Base-by-base conservation (phyloP, 768 basidiomycete species). In the Collybiopsis confluens region DNA sequence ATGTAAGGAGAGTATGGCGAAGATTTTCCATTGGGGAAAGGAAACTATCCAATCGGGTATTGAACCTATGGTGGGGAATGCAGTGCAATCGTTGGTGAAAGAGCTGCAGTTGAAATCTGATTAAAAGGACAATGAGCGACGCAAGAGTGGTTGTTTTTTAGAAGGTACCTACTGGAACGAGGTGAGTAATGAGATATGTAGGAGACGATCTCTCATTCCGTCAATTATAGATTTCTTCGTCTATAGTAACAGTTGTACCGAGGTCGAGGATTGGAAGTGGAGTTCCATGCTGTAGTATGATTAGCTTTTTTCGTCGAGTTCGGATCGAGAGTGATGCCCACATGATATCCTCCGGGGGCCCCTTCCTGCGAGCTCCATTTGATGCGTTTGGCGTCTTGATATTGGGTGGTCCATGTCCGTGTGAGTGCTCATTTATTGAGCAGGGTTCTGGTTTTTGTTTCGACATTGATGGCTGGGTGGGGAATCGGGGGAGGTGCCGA, bases 91-190 rank as follows among this genome's bases (percentile, higher is more conserved):
- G 55, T 87, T 91, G 2, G 92, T 94, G 60, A 98, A 98, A 1
- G 90, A 88, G 67, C 97, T 98, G 68, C 94, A 97, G 62, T 97
- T 97, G 59, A 95, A 95, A 40, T 96, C 92, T 87, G 58, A 13
- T 7, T 40, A 10, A 44, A 23, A 10, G 36, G n/a, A 21, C 37
- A 55, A 38, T 4, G 7, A 44, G 35, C 23, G 15, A 23, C 45
- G n/a, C 13, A 8, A 7, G 40, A 21, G 6, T 18, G 15, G 9
- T 24, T n/a, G n/a, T 27, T 45, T 13, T 33, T 23, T 5, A 18
- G 11, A 41, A 48, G 67, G 54, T 64, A 88, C 89, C 88, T 77
- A 92, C 90, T 92, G 59, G 28, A 26, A n/a, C 23, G 37, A 2
- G 20, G 10, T 28, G 10, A 23, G 13, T 52, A 45, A n/a, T 27